Evolutionary conservation across 2,329 filamentous ascomycete genomes (phyloP).

Genomic region (Lasiodiplodia hormozganensis): DNA sequence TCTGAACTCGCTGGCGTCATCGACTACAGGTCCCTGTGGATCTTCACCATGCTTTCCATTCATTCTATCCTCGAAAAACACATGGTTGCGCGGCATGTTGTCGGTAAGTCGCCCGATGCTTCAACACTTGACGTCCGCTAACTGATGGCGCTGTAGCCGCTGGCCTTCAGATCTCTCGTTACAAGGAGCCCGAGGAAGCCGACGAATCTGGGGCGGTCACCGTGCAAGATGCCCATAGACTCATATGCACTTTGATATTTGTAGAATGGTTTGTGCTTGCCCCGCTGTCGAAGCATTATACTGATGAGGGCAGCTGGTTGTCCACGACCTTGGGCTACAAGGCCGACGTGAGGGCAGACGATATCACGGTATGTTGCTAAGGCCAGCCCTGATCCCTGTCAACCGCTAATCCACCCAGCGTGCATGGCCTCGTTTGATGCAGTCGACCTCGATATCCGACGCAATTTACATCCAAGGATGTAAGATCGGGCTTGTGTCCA

Average conservation of each 20-base stretch:
- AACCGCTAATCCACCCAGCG: neutral
- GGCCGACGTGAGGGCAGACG: slow-evolving; percentile 40
- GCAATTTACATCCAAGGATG: slow-evolving; percentile 44
- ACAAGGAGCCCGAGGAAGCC: slow-evolving; percentile 35
- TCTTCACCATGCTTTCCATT: slow-evolving; percentile 45
- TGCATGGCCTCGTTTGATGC: slow-evolving; percentile 4
- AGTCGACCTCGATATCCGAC: slow-evolving; percentile 37
- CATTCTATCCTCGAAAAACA: slow-evolving; percentile 48
- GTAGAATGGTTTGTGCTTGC: slow-evolving; percentile 39
- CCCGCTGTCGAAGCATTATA: neutral
- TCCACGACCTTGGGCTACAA: slow-evolving; percentile 47
- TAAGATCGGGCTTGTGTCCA: slow-evolving; percentile 45
- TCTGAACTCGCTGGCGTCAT: slow-evolving; percentile 40
- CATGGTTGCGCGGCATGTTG: slow-evolving; percentile 46
- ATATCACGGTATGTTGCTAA: slow-evolving; percentile 32
- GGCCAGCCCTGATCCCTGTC: too few species aligned
- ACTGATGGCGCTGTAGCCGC: slow-evolving; percentile 36
- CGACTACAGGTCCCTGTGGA: slow-evolving; percentile 44
- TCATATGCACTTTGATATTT: slow-evolving; percentile 46
- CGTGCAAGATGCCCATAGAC: slow-evolving; percentile 37
- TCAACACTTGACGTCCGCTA: neutral
- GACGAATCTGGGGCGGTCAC: neutral
- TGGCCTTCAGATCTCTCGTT: slow-evolving; percentile 45
- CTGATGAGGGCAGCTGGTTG: slow-evolving; percentile 38
- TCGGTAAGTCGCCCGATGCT: slow-evolving; percentile 37